phyloP scores from a whole-genome alignment of 140 eudicot species.

The Anethum foeniculum region DNA sequence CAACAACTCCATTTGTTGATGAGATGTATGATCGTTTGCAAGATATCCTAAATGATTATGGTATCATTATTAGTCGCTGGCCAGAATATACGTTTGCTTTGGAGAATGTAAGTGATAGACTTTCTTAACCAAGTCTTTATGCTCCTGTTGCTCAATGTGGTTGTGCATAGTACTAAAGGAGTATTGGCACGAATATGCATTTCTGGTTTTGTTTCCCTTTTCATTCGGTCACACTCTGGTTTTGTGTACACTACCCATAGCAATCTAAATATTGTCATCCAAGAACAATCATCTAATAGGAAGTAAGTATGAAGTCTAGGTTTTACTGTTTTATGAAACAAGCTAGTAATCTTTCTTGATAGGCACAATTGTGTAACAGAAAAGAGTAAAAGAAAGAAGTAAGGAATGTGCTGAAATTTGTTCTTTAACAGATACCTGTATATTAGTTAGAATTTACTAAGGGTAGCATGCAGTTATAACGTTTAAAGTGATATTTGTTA shows the following conservation, averaged over 20 bases:
- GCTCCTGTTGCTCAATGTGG: background rate
- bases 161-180: background rate
- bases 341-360: background rate
- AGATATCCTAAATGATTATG: slow-evolving; percentile 64
- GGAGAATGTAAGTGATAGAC: slow-evolving; percentile 53
- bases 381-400: background rate
- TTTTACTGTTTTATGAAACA: background rate
- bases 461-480: background rate
- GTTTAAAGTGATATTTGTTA: slow-evolving; percentile 4
- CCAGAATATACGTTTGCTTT: slow-evolving; percentile 72
- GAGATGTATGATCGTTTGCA: slow-evolving; percentile 75
- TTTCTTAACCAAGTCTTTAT: background rate
- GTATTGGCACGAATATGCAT: background rate
- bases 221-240: background rate
- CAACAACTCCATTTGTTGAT: slow-evolving; percentile 76
- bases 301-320: background rate
- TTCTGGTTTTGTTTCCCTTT: background rate
- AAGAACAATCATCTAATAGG: background rate
- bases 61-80: slow-evolving; percentile 75
- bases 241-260: background rate
- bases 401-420: background rate
- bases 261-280: background rate
- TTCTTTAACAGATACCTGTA: background rate
- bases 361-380: background rate
- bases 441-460: background rate